These are phyloP conservation scores for Metarhizium robertsii DNA, from an alignment of 2,329 filamentous ascomycete species.

Conservation along the genomic window DNA sequence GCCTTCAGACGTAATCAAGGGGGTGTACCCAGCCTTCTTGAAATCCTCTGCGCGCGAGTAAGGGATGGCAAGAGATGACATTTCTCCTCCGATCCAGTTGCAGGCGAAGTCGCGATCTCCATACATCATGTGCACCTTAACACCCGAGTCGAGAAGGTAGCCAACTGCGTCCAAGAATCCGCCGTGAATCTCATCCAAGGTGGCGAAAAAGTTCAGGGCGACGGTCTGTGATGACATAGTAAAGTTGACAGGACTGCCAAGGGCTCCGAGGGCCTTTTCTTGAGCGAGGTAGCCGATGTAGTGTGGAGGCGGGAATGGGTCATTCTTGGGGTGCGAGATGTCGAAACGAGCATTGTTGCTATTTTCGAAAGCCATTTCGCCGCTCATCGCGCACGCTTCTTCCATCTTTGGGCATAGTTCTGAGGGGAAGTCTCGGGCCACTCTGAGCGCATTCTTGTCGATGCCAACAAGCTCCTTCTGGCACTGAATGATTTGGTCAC, in stretches of 20 bases:
- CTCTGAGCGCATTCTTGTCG: conserved; percentile 36
- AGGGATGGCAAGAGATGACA: conserved; percentile 54
- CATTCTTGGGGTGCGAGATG: conserved; percentile 42
- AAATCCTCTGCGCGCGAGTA: conserved; percentile 37
- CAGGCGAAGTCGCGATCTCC: conserved; percentile 52
- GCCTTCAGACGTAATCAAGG: conserved; percentile 53
- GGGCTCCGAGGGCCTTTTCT: conserved; percentile 42
- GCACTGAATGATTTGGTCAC: conserved; percentile 42
- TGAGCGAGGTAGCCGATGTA: conserved; percentile 54
- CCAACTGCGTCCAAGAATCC: conserved; percentile 41
- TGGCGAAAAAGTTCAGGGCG: conserved; percentile 47
- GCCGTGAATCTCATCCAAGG: conserved; percentile 48
- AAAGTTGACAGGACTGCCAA: conserved; percentile 55
- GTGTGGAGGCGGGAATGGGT: conserved; percentile 56
- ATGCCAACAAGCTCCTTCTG: conserved; percentile 37
- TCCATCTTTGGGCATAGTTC: conserved; percentile 35
- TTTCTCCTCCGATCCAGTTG: conserved; percentile 62
- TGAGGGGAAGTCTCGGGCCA: conserved; percentile 16
- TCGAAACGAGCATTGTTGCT: conserved; percentile 49
- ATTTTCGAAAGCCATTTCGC: conserved; percentile 44
- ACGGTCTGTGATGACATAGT: conserved; percentile 33
- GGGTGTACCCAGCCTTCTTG: conserved; percentile 56
- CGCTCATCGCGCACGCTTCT: conserved; percentile 40
- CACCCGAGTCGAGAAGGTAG: conserved; percentile 48
- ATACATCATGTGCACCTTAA: conserved; percentile 65